Evolutionary conservation across 2,329 filamentous ascomycete species (phyloP), one percentile per base, ranked within the genome.

Genomic region (Stagonosporopsis vannaccii): DNA sequence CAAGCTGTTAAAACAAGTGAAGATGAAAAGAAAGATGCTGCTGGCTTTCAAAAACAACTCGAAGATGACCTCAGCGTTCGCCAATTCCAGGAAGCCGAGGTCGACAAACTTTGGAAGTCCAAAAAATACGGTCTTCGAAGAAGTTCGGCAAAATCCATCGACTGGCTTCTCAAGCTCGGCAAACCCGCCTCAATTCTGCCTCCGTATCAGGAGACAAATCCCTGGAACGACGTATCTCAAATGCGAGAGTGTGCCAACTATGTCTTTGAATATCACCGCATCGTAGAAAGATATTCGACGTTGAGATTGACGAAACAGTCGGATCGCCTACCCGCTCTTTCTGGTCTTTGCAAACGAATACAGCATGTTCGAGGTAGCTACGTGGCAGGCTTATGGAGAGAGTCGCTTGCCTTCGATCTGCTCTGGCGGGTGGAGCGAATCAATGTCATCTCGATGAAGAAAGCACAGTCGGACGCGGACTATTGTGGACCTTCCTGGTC

Each of bases 241-340:
- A 36, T 36, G 30, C 50, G 51, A 44, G 56, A 61, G 20, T 51
- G 55, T 28, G 42, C 54, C 1, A 56, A 59, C 6, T 44, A 62
- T 9, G 46, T 55, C 2, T 56, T 50, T 12, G 52, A 61, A 12
- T 64, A 59, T 28, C 61, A 59, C 19, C 47, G 52, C 4, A 46
- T 63, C 17, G 59, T 65, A 2, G 62, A 67, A 37, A 43, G 55
- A 20, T 67, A 67, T 47, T 62, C 62, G 7, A 49, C 56, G 7
- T 49, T 64, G 1, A 25, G 53, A 6, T 28, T 64, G 4, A 65
- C 60, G 1, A 53, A 53, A 17, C 42, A 26, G 13, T 37, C 52
- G 1, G 62, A 67, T 17, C 58, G 57, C 4, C 56, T 65, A 1
- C 55, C 61, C 0, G 62, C 64, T 2, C 42, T 67, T 8, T 62